Evolutionary conservation across 345 rosid genomes (phyloP).

Genomic region (Adansonia digitata): DNA sequence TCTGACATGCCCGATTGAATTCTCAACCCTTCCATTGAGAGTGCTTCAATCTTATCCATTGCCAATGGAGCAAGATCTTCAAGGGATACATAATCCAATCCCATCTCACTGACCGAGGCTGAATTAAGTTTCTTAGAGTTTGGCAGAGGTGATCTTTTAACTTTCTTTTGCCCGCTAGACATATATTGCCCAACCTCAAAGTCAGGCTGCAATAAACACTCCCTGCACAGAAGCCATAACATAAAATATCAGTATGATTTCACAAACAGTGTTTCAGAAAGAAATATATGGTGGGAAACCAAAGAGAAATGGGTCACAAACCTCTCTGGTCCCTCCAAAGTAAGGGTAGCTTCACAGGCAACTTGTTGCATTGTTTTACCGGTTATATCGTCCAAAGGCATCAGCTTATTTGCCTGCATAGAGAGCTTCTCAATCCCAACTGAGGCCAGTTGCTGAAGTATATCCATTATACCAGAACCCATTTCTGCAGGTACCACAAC

Average conservation of each 20-base stretch:
- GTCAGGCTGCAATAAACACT: constrained; percentile 36
- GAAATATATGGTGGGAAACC: not conserved
- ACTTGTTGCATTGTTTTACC: constrained; percentile 91
- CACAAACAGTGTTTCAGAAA: constrained; percentile 8
- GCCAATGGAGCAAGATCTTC: constrained; percentile 98
- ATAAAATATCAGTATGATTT: constrained; percentile 13
- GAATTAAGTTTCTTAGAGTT: constrained; percentile 33
- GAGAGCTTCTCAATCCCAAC: constrained; percentile 95
- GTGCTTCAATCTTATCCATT: constrained; percentile 96
- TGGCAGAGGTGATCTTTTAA: constrained; percentile 34
- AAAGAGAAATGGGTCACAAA: constrained; percentile 22
- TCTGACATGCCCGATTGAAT: constrained; percentile 87
- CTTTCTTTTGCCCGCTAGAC: constrained; percentile 28
- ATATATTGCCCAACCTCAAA: constrained; percentile 30
- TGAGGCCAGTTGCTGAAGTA: constrained; percentile 70
- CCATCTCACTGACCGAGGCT: constrained; percentile 37
- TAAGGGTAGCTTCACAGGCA: constrained; percentile 65
- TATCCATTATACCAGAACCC: constrained; percentile 78
- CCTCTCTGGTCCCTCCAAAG: constrained; percentile 55
- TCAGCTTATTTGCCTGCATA: constrained; percentile 77
- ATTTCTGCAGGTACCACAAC: constrained; percentile 97
- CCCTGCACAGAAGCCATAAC: constrained; percentile 38
- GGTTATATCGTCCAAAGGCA: constrained; percentile 93
- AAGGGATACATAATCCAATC: constrained; percentile 72
- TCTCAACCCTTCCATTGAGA: constrained; percentile 89